Evolutionary conservation across 495 filamentous ascomycete species (phyloP).

Genomic region (Podospora pseudopauciseta): DNA sequence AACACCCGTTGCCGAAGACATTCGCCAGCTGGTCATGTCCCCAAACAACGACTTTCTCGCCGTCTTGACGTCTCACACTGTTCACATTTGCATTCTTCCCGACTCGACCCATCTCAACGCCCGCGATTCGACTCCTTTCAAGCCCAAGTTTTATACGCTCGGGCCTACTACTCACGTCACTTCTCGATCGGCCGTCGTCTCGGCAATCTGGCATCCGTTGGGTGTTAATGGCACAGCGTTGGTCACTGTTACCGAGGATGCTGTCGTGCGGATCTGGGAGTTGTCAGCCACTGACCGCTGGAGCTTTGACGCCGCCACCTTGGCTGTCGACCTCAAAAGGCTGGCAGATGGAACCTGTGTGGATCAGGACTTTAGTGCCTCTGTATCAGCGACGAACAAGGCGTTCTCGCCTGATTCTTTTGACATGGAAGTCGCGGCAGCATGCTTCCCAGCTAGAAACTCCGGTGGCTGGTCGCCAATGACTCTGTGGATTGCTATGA

Average conservation of each 20-base stretch:
- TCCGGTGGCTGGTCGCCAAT: conserved; percentile 84
- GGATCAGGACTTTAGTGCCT: conserved; percentile 72
- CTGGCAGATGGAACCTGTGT: conserved; percentile 71
- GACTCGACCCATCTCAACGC: conserved; percentile 67
- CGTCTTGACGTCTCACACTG: conserved; percentile 76
- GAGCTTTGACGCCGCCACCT: conserved; percentile 76
- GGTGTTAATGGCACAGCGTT: conserved; percentile 67
- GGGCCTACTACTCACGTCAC: conserved; percentile 86
- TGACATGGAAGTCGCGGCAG: conserved; percentile 84
- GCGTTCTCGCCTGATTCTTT: conserved; percentile 78
- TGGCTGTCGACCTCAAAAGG: conserved; percentile 78
- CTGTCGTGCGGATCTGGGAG: conserved; percentile 84
- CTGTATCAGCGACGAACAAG: conserved; percentile 64
- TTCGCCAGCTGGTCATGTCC: conserved; percentile 76
- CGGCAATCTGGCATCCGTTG: conserved; percentile 82
- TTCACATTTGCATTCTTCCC: conserved; percentile 76
- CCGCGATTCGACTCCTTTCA: conserved; percentile 59
- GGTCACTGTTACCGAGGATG: conserved; percentile 81
- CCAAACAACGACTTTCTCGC: conserved; percentile 75
- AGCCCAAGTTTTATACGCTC: conserved; percentile 76
- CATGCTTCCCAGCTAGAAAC: conserved; percentile 72
- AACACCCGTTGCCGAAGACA: conserved; percentile 66
- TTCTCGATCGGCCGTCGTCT: conserved; percentile 69
- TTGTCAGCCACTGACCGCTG: conserved; percentile 71
- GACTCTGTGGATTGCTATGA: conserved; percentile 91